These are phyloP conservation scores for Phytophthora kernoviae DNA, from an alignment of 352 stramenopile species.

Conservation along the genomic window DNA sequence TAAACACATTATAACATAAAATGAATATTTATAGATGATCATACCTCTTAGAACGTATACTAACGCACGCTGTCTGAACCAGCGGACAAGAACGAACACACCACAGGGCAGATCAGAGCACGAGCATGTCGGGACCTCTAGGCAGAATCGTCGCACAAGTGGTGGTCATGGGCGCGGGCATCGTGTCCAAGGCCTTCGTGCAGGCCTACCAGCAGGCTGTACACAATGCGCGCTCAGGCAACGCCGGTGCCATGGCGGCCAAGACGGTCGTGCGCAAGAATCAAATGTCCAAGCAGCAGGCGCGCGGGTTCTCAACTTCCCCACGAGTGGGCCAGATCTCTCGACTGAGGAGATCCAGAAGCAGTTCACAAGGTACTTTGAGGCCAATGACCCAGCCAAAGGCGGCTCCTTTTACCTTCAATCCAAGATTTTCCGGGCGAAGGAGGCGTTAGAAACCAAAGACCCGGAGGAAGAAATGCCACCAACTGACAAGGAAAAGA, in stretches of 20 bases:
- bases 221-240: conserved; percentile 95
- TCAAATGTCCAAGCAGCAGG: conserved; percentile 75
- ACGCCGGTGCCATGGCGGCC: conserved; percentile 65
- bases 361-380: conserved; percentile 88
- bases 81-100: conserved; percentile 18
- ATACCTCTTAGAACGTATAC: conserved; percentile 16
- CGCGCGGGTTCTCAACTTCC: conserved; percentile 85
- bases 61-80: conserved; percentile 15
- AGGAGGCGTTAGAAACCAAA: conserved; percentile 80
- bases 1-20: not conserved
- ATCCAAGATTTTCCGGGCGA: conserved; percentile 92
- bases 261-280: conserved; percentile 78
- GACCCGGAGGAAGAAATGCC: conserved; percentile 52
- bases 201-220: conserved; percentile 92
- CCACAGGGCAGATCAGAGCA: conserved; percentile 82
- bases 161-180: conserved; percentile 79
- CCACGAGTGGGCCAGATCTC: conserved; percentile 43
- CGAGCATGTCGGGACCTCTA: conserved; percentile 80
- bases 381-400: conserved; percentile 90
- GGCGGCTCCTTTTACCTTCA: conserved; percentile 96
- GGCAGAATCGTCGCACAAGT: conserved; percentile 84
- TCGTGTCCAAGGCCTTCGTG: conserved; percentile 88
- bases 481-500: conserved; percentile 72
- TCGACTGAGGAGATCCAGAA: conserved; percentile 74
- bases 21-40: no score